Conservation (phyloP, 2,329 filamentous ascomycete genomes). For the Alternaria panax region DNA sequence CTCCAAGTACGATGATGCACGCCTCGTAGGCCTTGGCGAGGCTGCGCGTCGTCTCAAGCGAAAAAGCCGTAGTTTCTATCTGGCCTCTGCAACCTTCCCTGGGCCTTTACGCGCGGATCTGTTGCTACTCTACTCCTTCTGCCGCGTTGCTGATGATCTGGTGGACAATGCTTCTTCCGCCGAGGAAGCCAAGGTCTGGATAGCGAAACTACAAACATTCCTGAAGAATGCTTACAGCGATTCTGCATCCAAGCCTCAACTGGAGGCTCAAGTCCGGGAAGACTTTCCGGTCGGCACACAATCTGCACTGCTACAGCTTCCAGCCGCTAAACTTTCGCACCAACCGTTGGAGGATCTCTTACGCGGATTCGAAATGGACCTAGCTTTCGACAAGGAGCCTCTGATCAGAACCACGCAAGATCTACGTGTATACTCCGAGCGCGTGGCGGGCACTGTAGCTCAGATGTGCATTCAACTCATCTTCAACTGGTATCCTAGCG, state of each 20-base stretch:
- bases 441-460: constrained; percentile 76
- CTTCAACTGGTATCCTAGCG: constrained; percentile 62
- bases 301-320: constrained; percentile 67
- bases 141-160: constrained; percentile 75
- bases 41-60: constrained; percentile 64
- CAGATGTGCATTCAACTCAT: constrained; percentile 72
- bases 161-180: constrained; percentile 68
- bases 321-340: constrained; percentile 62
- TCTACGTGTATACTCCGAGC: constrained; percentile 68
- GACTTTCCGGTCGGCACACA: constrained; percentile 62
- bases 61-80: constrained; percentile 77
- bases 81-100: constrained; percentile 73
- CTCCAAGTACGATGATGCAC: constrained; percentile 63
- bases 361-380: constrained; percentile 73
- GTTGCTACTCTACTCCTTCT: constrained; percentile 75
- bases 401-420: constrained; percentile 68
- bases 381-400: constrained; percentile 58
- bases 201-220: constrained; percentile 65
- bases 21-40: constrained; percentile 66
- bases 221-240: constrained; percentile 62
- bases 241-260: constrained; percentile 14
- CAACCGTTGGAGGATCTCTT: constrained; percentile 70
- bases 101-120: constrained; percentile 73
- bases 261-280: constrained; percentile 50
- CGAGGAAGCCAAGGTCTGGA: constrained; percentile 64